Evolutionary conservation across 2,329 filamentous ascomycete genomes (phyloP).

Genomic region (Anthostomella pinea): DNA sequence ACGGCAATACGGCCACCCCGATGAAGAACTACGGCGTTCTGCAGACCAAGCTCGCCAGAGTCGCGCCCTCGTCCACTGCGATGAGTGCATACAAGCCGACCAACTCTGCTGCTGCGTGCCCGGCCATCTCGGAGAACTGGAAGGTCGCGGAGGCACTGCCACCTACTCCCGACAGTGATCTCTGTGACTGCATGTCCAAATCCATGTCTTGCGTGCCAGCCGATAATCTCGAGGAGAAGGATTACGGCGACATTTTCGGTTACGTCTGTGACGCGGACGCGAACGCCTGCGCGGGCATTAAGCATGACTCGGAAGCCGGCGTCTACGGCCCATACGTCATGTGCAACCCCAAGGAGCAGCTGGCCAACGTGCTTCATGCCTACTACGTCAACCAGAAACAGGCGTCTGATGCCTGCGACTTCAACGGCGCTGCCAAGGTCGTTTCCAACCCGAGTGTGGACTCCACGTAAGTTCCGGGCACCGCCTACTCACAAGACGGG

Average conservation of each 20-base stretch:
- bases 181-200: slow-evolving; percentile 71
- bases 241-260: slow-evolving; percentile 47
- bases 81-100: slow-evolving; percentile 59
- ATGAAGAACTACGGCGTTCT: slow-evolving; percentile 64
- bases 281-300: slow-evolving; percentile 55
- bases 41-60: slow-evolving; percentile 58
- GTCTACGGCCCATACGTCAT: slow-evolving; percentile 63
- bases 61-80: slow-evolving; percentile 56
- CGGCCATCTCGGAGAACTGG: slow-evolving; percentile 57
- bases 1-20: slow-evolving; percentile 50
- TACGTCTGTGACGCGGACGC: slow-evolving; percentile 41
- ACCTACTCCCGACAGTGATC: slow-evolving; percentile 64
- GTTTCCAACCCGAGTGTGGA: slow-evolving; percentile 19
- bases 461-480: slow-evolving; percentile 24
- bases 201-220: slow-evolving; percentile 62
- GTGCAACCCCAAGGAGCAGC: slow-evolving; percentile 59
- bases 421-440: slow-evolving; percentile 52
- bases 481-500: too few relatives aligned
- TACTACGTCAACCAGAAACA: slow-evolving; percentile 54
- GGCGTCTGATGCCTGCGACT: slow-evolving; percentile 52
- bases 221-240: slow-evolving; percentile 47
- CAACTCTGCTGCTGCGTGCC: slow-evolving; percentile 65
- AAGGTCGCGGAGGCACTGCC: slow-evolving; percentile 60
- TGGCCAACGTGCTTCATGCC: slow-evolving; percentile 57
- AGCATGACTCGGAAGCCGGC: slow-evolving; percentile 51